These are phyloP conservation scores for Boletus rubroflammeus DNA, from an alignment of 768 basidiomycete genomes.

Conservation along the genomic window DNA sequence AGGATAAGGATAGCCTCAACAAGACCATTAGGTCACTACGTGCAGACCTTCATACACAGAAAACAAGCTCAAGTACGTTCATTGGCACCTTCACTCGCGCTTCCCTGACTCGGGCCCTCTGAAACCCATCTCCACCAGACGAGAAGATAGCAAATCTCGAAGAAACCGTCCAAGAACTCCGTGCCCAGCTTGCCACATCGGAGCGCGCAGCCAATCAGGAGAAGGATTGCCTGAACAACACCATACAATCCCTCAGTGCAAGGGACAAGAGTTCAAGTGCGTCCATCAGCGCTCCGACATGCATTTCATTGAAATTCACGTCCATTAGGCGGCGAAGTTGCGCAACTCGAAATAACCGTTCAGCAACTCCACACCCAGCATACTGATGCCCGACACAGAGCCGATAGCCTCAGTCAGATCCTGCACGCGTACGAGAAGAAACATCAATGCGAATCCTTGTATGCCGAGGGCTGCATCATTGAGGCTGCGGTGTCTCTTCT, in stretches of 20 bases:
- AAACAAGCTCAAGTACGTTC: not conserved
- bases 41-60: not conserved
- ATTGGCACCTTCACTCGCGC: not conserved
- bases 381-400: not conserved
- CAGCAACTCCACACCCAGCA: not conserved
- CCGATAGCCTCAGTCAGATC: not conserved
- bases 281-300: not conserved
- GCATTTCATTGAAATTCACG: not conserved
- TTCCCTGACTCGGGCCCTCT: not conserved
- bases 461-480: not conserved
- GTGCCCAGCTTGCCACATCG: not conserved
- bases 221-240: not conserved
- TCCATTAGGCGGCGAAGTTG: not conserved
- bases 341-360: not conserved
- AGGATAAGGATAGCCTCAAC: not conserved
- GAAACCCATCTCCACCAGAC: no score
- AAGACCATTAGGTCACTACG: not conserved
- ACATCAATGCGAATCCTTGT: slow-evolving; percentile 6
- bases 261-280: not conserved
- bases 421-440: not conserved
- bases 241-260: not conserved
- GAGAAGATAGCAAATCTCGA: not conserved
- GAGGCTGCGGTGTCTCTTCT: not conserved
- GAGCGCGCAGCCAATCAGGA: not conserved
- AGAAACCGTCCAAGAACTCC: not conserved